Base-by-base conservation (phyloP, 2,329 filamentous ascomycete species). In the Nannizzia gypsea region DNA sequence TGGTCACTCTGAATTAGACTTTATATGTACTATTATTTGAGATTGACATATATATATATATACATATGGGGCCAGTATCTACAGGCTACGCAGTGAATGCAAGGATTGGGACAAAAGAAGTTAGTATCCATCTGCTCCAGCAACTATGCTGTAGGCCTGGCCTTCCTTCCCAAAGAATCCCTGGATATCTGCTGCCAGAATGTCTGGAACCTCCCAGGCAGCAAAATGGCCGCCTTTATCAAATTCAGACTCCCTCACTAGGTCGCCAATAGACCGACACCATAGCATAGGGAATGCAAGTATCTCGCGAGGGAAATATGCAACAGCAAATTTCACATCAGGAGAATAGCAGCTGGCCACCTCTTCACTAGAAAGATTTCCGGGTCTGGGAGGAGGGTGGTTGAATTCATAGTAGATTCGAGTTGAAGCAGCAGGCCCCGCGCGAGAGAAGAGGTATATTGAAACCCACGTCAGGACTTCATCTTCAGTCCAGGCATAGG, bases 391-490 rank as follows among this genome's bases (percentile, higher is more conserved):
- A 84, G 83, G 4, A 66, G 71, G 0, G 76, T 74, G 26, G 24
- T 20, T 34, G 28, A 34, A 34, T 70, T 90, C 88, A 66, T 90
- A 90, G 72, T 92, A 92, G 56, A 90, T 89, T 6, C 85, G 72
- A 6, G 82, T 68, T 62, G 81, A 83, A 0, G 88, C 86, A 1
- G 83, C 84, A 0, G 88, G 84, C 0, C 88, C 87, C 0, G 86
- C 84, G 0, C 74, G 79, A 6, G 82, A 85, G 72, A 90, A 90
- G 68, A 80, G 83, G 69, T 91, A 91, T 42, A 91, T 80, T 56
- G 78, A 82, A 0, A 90, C 73, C 88, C 87, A 92, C 0, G 84
- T 88, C 26, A 89, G 73, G 6, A 91, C 79, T 72, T 91, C 87
- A 59, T 90, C 86, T 62, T 89, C 84, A 0, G 82, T 86, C 87